A percentile compares a stretch with the other conserved stretches of the same genome.
Evolutionary conservation across 2,329 filamentous ascomycete species (phyloP).

Genomic region (Sclerotiophoma versabilis): DNA sequence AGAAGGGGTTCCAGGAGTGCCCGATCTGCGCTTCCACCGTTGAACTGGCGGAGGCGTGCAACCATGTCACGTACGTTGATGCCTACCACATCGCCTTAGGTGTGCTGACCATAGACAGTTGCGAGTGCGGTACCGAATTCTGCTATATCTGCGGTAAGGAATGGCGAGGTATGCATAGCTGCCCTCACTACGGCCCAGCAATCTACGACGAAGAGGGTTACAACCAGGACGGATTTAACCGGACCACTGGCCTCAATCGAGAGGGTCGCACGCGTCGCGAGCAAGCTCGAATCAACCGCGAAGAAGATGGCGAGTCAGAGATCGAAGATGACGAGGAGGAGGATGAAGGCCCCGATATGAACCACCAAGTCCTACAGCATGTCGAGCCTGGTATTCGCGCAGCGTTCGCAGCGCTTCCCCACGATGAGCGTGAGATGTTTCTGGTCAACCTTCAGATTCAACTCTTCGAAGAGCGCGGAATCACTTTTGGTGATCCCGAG

Average conservation of each 20-base stretch:
- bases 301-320: slow-evolving; percentile 19
- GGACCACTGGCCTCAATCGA: slow-evolving; percentile 35
- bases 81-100: not conserved
- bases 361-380: slow-evolving; percentile 23
- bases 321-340: slow-evolving; percentile 14
- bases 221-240: slow-evolving; percentile 42
- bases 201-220: slow-evolving; percentile 42
- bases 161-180: slow-evolving; percentile 41
- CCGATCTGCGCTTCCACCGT: slow-evolving; percentile 32
- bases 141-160: slow-evolving; percentile 44
- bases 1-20: slow-evolving; percentile 42
- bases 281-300: slow-evolving; percentile 8
- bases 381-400: slow-evolving; percentile 19
- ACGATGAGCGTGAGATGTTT: slow-evolving; percentile 18
- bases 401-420: slow-evolving; percentile 17
- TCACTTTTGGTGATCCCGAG: not conserved
- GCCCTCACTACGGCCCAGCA: slow-evolving; percentile 41
- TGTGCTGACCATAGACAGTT: slow-evolving; percentile 21
- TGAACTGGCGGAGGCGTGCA: slow-evolving; percentile 44
- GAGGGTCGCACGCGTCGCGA: slow-evolving; percentile 30
- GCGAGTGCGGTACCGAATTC: slow-evolving; percentile 39
- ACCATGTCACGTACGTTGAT: slow-evolving; percentile 38
- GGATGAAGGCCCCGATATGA: slow-evolving; percentile 6
- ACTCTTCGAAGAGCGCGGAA: slow-evolving; percentile 26
- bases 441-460: slow-evolving; percentile 27